Evolutionary conservation across 345 rosid species (phyloP), one percentile per base, ranked within the genome.

Genomic region (Salix exigua): DNA sequence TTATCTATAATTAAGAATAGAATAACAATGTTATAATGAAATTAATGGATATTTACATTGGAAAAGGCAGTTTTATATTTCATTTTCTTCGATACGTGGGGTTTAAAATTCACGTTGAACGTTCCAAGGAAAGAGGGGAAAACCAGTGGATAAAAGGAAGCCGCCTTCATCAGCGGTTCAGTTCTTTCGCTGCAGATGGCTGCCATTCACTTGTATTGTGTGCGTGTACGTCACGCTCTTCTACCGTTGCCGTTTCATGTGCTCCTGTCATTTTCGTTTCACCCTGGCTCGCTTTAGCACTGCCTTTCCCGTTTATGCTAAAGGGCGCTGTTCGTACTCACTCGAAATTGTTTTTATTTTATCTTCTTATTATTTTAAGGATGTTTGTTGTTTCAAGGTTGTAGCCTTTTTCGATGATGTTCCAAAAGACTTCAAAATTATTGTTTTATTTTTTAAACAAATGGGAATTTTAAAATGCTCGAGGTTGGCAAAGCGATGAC

Each of bases 71-170:
- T 58, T 58, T 23, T 58, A 10, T 23, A 9, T 23, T n/a, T 64
- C 40, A 64, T 31, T 30, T 18, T 64, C 40, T 64, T 64, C 40
- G 40, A 31, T 64, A 6, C 6, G 21, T 18, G 68, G 38, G n/a
- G 17, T 18, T 18, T 6, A 33, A 13, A 33, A 33, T 4, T 6
- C 44, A 30, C 26, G 50, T 28, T 53, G 78, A 75, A 68, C 53
- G 35, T 33, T 75, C 50, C 23, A 50, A 66, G 66, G 65, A 16
- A 62, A 75, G 73, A 55, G 67, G 75, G 30, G 55, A 53, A 55
- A 26, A 75, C 75, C 76, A 19, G 11, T 28, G 81, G 76, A 28
- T 42, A 37, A 77, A 78, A 33, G 30, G 66, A 37, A 14, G 81
- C 73, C 72, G 14, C 66, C 16, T 9, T 42, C 66, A 4, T 8